Evolutionary conservation across 176 grass and related monocot genomes (phyloP).

Genomic region (Cenchrus purpureus): DNA sequence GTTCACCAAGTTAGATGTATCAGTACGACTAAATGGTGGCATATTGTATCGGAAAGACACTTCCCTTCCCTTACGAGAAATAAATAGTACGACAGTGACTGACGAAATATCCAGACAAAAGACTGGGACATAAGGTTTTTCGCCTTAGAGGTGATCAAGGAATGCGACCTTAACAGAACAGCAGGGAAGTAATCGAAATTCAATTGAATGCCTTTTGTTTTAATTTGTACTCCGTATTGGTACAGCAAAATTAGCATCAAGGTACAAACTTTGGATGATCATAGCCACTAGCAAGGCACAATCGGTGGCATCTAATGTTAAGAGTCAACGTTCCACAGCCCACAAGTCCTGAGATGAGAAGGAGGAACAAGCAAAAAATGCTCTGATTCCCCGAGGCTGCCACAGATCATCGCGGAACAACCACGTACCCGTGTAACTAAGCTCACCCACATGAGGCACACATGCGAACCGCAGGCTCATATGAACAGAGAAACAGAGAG

Average conservation of each 20-base stretch:
- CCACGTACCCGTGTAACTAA: neutral
- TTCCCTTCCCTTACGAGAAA: neutral
- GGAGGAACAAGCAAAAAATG: neutral
- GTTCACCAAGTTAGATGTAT: neutral
- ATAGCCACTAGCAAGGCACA: neutral
- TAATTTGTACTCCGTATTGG: too few relatives aligned
- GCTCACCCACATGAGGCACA: neutral
- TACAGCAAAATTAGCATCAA: neutral
- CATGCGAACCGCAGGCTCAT: neutral
- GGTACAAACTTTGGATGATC: neutral
- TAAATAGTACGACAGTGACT: slow-evolving; percentile 14
- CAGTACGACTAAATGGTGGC: neutral
- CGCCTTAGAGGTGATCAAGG: neutral
- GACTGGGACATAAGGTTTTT: neutral
- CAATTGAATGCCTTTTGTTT: neutral
- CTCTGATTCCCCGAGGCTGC: neutral
- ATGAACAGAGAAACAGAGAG: too few relatives aligned
- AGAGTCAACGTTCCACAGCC: neutral
- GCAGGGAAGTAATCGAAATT: neutral
- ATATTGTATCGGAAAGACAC: neutral
- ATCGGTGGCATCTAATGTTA: neutral
- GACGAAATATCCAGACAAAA: slow-evolving; percentile 30
- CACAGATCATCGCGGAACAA: neutral
- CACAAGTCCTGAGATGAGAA: neutral
- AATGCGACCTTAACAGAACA: neutral